Conservation (phyloP, 495 filamentous ascomycete species). For the Tetracladium setigerum region DNA sequence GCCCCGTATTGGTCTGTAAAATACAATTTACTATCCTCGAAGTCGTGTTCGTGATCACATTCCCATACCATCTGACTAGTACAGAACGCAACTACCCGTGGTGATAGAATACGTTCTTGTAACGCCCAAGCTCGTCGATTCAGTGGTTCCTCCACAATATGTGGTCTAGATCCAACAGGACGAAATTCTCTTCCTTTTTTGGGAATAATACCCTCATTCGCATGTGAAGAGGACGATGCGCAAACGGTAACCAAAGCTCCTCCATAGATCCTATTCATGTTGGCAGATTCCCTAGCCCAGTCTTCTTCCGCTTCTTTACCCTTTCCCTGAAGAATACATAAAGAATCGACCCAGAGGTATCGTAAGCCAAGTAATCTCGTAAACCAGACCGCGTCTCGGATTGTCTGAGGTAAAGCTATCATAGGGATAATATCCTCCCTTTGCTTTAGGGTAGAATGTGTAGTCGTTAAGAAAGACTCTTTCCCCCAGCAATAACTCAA, state of each 20-base stretch:
- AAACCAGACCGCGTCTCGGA: slow-evolving; percentile 5
- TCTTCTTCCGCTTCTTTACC: neutral
- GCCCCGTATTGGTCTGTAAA: neutral
- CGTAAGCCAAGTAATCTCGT: neutral
- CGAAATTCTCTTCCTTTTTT: neutral
- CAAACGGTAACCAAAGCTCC: neutral
- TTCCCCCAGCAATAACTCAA: neutral
- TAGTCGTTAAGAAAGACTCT: neutral
- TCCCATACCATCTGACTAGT: slow-evolving; percentile 4
- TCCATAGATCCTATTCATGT: slow-evolving; percentile 5
- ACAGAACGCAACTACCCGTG: slow-evolving; percentile 5
- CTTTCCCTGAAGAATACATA: slow-evolving; percentile 9
- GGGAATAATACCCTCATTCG: neutral
- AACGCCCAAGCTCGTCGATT: slow-evolving; percentile 10
- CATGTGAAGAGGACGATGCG: neutral
- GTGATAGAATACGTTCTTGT: slow-evolving; percentile 14
- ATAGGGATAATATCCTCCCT: neutral
- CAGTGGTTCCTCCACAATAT: neutral
- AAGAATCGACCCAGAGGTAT: slow-evolving; percentile 8
- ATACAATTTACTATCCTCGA: too few relatives aligned
- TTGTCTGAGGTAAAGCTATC: neutral
- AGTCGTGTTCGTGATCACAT: neutral
- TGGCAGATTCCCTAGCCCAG: neutral
- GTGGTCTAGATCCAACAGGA: neutral
- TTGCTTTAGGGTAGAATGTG: neutral